Base-by-base conservation (phyloP, 2,329 filamentous ascomycete genomes). In the Colletotrichum liriopes region DNA sequence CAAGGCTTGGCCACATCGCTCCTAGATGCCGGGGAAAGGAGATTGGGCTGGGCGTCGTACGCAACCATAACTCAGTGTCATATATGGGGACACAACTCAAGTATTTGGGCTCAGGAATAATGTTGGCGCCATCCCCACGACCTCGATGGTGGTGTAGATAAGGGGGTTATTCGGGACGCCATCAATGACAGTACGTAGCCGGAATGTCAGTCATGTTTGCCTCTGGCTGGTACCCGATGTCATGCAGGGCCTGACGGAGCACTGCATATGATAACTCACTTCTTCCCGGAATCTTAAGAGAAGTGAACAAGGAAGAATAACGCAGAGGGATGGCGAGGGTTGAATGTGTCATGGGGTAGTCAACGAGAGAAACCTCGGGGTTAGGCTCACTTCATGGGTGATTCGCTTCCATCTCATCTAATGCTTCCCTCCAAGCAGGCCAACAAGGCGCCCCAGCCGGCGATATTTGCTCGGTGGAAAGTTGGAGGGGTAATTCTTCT, bases 231-330 rank as follows among this genome's bases (percentile, higher is more conserved):
- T 35, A 18, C 39, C 37, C n/a, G 43, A 26, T n/a, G 18, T 20
- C 51, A 52, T 49, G 35, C 51, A 12, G 52, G 52, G 43, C 32
- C 26, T 26, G 58, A 41, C 45, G 69, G 69, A 45, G 20, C 23
- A 26, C 59, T 49, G 69, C 69, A 72, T 60, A 47, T 64, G 65
- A 72, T 41, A 62, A 20, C 11, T 68, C 68, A 68, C 11, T 37
- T 58, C 37, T 47, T 39, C 14, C 39, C 16, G 7, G 47, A 39
- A 52, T n/a, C 37, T 51, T 6, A 26, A 51, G 45, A 51, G 47
- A n/a, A 29, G 32, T 23, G 23, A 51, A 41, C 14, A 5, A 37
- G 8, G 9, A n/a, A 52, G 45, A 23, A 43, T 29, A 20, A 32
- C 2, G 35, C 6, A 26, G n/a, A 51, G n/a, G 16, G 26, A 37